These are phyloP conservation scores for Hypomyces rosellus DNA, from an alignment of 2,329 filamentous ascomycete species.

Conservation along the genomic window DNA sequence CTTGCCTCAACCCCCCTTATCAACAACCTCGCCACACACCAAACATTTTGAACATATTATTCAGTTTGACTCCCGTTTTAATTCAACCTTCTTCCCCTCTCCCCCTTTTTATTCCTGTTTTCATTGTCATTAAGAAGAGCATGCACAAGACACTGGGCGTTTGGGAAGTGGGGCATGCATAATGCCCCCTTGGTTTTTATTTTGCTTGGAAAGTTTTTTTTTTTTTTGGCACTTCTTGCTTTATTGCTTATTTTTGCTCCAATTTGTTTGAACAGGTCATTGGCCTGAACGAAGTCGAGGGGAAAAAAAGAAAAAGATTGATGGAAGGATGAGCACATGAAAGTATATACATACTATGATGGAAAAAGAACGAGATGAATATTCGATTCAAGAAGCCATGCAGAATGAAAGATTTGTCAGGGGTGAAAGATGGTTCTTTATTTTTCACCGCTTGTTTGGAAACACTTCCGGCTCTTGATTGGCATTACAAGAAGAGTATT, in stretches of 20 bases:
- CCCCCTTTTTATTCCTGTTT: background rate
- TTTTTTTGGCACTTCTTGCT: background rate
- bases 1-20: background rate
- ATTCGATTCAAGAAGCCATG: background rate
- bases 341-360: background rate
- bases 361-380: background rate
- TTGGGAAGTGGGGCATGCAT: slow-evolving; percentile 1
- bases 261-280: too few relatives aligned
- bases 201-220: background rate
- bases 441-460: background rate
- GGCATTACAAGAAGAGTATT: too few relatives aligned
- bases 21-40: slow-evolving; percentile 1
- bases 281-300: background rate
- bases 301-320: background rate
- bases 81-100: background rate
- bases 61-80: background rate
- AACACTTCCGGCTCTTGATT: too few relatives aligned
- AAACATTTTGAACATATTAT: background rate
- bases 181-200: slow-evolving; percentile 1
- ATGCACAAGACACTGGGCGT: slow-evolving; percentile 1
- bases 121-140: background rate
- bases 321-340: background rate
- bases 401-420: too few relatives aligned
- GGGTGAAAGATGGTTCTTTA: background rate
- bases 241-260: too few relatives aligned